These are phyloP conservation scores for Pythium periplocum DNA, from an alignment of 352 stramenopile species.

Conservation along the genomic window DNA sequence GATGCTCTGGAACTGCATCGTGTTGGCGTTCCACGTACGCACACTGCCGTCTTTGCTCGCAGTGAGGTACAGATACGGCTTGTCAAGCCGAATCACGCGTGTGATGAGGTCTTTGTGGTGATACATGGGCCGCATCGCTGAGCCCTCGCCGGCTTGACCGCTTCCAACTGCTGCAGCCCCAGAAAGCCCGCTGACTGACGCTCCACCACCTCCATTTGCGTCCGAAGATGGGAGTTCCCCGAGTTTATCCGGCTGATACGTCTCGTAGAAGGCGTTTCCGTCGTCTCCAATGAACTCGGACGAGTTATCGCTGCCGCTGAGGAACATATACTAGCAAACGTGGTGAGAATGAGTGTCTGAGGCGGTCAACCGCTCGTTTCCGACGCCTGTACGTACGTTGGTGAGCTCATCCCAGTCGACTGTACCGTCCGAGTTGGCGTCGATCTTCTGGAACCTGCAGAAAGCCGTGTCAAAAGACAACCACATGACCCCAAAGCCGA, in stretches of 20 bases:
- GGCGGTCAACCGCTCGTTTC: neutral
- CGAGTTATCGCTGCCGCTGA: conserved; percentile 61
- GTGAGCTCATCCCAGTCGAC: conserved; percentile 90
- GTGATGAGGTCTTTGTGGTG: conserved; percentile 76
- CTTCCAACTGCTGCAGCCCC: conserved; percentile 4
- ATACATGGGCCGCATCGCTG: conserved; percentile 21
- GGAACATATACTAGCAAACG: conserved; percentile 68
- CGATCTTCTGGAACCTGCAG: conserved; percentile 82
- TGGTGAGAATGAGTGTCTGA: neutral
- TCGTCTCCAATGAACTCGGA: conserved; percentile 63
- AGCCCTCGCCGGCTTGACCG: conserved; percentile 6
- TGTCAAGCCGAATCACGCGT: conserved; percentile 57
- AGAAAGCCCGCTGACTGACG: neutral
- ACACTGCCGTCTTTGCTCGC: conserved; percentile 73
- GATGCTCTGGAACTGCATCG: conserved; percentile 52
- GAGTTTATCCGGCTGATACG: conserved; percentile 48
- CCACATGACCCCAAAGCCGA: neutral
- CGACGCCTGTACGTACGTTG: conserved; percentile 32
- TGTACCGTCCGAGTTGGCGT: conserved; percentile 81
- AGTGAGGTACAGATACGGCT: conserved; percentile 65
- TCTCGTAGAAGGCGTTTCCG: conserved; percentile 59
- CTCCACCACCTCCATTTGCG: neutral
- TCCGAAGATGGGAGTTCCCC: conserved; percentile 16
- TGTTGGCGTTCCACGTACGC: conserved; percentile 68
- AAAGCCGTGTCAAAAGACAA: neutral